Conservation (phyloP, 1,284 basidiomycete species). For the Microbotryum violaceum region DNA sequence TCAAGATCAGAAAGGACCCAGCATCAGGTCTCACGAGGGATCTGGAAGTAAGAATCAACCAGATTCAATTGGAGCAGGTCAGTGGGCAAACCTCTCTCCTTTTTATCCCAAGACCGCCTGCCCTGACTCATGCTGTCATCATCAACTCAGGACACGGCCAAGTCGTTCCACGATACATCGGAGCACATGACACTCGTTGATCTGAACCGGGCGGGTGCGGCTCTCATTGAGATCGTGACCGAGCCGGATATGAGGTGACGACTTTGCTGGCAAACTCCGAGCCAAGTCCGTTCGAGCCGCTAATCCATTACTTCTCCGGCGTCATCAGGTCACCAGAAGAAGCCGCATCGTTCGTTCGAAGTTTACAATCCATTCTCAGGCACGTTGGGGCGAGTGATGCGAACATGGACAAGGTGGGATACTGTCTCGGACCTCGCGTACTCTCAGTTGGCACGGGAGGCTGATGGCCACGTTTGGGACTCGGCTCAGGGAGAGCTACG, state of each 20-base stretch:
- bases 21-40: neutral
- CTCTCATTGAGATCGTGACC: slow-evolving; percentile 93
- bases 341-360: slow-evolving; percentile 78
- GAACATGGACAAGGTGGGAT: slow-evolving; percentile 85
- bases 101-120: neutral
- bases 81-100: slow-evolving; percentile 19
- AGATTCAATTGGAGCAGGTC: slow-evolving; percentile 94
- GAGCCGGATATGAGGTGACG: slow-evolving; percentile 76
- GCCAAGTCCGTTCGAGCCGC: neutral
- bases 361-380: slow-evolving; percentile 72
- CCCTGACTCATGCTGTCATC: neutral
- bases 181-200: slow-evolving; percentile 63
- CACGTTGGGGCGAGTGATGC: slow-evolving; percentile 83
- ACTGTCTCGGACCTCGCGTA: neutral
- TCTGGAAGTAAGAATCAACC: slow-evolving; percentile 65
- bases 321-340: slow-evolving; percentile 70
- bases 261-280: neutral
- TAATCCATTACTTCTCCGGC: neutral
- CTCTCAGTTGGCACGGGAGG: neutral
- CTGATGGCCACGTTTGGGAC: neutral
- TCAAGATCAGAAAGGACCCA: slow-evolving; percentile 46
- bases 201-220: slow-evolving; percentile 81
- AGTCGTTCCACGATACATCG: slow-evolving; percentile 60
- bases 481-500: slow-evolving; percentile 72
- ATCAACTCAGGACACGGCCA: slow-evolving; percentile 74